A percentile compares a stretch with the other conserved stretches of the same genome.
phyloP scores from a whole-genome alignment of 2,329 filamentous ascomycete species.

The Metarhizium rileyi region DNA sequence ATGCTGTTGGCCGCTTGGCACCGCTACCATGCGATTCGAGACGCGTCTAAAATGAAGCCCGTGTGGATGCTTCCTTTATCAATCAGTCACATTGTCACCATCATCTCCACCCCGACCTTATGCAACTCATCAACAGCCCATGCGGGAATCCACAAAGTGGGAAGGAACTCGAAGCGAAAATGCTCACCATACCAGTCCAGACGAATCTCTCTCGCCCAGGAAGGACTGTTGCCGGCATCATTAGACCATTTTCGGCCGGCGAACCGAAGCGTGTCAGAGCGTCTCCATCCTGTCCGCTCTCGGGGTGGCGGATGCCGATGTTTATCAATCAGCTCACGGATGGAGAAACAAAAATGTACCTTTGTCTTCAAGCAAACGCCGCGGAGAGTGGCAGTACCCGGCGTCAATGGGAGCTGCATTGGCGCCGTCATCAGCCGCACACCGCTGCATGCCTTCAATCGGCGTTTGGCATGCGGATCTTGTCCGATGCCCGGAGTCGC shows the following conservation, averaged over 20 bases:
- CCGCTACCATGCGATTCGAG: neutral
- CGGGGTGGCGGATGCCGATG: neutral
- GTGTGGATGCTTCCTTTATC: neutral
- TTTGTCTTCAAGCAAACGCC: neutral
- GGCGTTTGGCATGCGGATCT: neutral
- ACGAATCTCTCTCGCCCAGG: neutral
- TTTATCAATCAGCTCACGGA: conserved; percentile 10
- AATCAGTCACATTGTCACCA: neutral
- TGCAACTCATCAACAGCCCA: neutral
- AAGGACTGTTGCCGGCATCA: neutral
- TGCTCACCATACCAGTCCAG: neutral
- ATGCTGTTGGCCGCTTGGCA: neutral
- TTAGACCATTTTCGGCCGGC: neutral
- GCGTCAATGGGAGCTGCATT: neutral
- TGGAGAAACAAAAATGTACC: neutral
- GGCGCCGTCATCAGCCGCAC: neutral
- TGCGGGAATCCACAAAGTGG: neutral
- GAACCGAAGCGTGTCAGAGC: neutral
- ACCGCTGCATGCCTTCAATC: neutral
- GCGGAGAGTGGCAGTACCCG: neutral
- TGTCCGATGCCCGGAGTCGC: neutral
- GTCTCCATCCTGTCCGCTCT: neutral
- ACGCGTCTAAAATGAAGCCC: neutral
- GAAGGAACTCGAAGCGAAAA: neutral
- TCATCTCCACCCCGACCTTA: neutral